Evolutionary conservation across 257 asterid species (phyloP).

Genomic region (Schizonepeta tenuifolia): DNA sequence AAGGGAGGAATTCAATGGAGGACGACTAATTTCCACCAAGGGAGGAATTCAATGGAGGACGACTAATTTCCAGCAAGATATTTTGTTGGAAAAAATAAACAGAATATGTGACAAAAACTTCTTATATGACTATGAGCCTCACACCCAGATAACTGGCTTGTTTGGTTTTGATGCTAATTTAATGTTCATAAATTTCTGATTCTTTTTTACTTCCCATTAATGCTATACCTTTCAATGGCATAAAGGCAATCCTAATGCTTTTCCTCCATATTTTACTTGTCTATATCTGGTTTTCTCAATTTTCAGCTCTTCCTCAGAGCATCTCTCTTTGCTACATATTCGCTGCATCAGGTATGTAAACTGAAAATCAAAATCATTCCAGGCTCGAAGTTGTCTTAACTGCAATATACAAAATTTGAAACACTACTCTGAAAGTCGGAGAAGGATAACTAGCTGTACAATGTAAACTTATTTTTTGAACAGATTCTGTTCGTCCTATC

Average conservation of each 20-base stretch:
- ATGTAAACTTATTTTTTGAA: background rate
- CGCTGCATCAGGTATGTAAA: conserved; percentile 2
- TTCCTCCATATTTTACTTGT: conserved; percentile 4
- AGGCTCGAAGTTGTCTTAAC: background rate
- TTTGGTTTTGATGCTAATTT: background rate
- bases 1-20: too few relatives aligned
- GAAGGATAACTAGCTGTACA: conserved; percentile 3
- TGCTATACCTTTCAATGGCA: conserved; percentile 1
- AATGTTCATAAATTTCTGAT: conserved; percentile 9
- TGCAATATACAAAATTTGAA: background rate
- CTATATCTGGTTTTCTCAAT: background rate
- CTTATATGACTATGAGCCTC: background rate
- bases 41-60: conserved; percentile 45
- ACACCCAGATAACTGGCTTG: background rate
- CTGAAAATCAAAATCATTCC: background rate
- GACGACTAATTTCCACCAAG: conserved; percentile 31
- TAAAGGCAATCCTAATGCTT: background rate
- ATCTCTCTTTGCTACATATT: background rate
- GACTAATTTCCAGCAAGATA: conserved; percentile 27
- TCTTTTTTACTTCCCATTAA: background rate
- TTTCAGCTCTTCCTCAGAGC: conserved; percentile 1
- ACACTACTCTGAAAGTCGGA: background rate
- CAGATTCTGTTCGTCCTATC: background rate
- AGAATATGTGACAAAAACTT: background rate
- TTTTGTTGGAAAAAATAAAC: conserved; percentile 16